A percentile compares a stretch with the other conserved stretches of the same genome.
Conservation (phyloP, 805 yeast genomes). For the Monosporozyma aquatica region DNA sequence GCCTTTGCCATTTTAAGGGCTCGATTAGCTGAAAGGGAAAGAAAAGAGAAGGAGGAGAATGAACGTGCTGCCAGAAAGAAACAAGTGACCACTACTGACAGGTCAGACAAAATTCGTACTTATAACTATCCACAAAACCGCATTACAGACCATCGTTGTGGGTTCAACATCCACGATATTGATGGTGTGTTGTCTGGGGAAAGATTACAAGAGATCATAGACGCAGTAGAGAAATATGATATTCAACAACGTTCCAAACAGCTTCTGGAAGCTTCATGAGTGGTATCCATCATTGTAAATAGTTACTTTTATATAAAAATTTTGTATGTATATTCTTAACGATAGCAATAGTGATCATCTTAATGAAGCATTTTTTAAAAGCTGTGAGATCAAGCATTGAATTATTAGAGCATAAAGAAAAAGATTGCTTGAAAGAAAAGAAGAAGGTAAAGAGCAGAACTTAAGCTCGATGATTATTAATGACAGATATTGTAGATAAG, state of each 20-base stretch:
- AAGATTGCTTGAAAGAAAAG: too few relatives aligned
- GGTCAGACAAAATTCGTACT: conserved; percentile 89
- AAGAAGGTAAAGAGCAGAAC: too few relatives aligned
- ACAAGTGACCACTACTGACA: conserved; percentile 81
- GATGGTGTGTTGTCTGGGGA: conserved; percentile 56
- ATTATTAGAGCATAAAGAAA: too few relatives aligned
- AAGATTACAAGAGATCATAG: conserved; percentile 46
- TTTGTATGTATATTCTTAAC: background rate
- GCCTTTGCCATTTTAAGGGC: conserved; percentile 80
- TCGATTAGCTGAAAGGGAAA: conserved; percentile 72
- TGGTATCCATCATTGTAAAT: background rate
- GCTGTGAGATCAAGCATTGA: too few relatives aligned
- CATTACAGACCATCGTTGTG: conserved; percentile 89
- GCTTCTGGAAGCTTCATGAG: too few relatives aligned
- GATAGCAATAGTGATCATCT: too few relatives aligned
- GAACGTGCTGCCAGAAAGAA: conserved; percentile 63
- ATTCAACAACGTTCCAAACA: conserved; percentile 38
- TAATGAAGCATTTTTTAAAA: background rate
- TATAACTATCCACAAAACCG: conserved; percentile 90
- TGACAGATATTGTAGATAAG: background rate
- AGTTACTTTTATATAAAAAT: background rate
- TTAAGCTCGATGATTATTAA: background rate
- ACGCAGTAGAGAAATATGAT: conserved; percentile 40
- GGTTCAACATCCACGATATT: conserved; percentile 67
- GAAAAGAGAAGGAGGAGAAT: conserved; percentile 50